Base-by-base conservation (phyloP, 1,284 basidiomycete species). In the Trichosporon ovoides region DNA sequence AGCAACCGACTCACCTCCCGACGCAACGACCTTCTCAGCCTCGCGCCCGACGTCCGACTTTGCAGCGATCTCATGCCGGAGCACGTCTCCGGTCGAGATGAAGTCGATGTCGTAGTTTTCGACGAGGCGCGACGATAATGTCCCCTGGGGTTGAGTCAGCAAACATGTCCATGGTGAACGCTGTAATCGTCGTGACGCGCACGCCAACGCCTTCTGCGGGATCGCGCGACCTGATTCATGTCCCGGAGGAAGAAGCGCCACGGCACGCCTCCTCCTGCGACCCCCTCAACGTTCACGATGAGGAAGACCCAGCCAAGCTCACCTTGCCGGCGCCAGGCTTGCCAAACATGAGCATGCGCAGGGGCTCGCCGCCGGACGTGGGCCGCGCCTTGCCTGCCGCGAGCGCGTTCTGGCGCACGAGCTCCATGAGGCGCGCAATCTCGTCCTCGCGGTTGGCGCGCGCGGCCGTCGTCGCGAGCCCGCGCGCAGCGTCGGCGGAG, bases 291-390 rank as follows among this genome's bases (percentile, higher is more conserved):
- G 20, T 7, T 14, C 38, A 13, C 10, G 3, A 22, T 10, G 13
- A 14, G 2, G 14, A 38, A 31, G 28, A 31, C 20, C n/a, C n/a
- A 22, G 38, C 38, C 7, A n/a, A 3, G 31, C 19, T 19, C 13
- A 78, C 72, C 70, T 75, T 75, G 18, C 73, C 73, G 52, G 68
- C 67, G 1, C 74, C 77, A 10, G 77, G 77, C 63, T 78, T 77
- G 22, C 77, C 77, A 63, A 78, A 77, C 49, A 77, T 66, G 58
- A 77, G 58, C 69, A 78, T 73, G 48, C 76, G 63, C 53, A 78
- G 52, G 16, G 38, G 38, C 33, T 56, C 38, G 36, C 52, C 53
- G 14, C 46, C 28, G 35, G 53, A 38, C 35, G n/a, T 34, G 7
- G 57, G 57, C 11, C 53, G 53, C n/a, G 22, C 31, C 34, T 35